Conservation (phyloP, 2,329 filamentous ascomycete genomes). For the Monosporascus ibericus region DNA sequence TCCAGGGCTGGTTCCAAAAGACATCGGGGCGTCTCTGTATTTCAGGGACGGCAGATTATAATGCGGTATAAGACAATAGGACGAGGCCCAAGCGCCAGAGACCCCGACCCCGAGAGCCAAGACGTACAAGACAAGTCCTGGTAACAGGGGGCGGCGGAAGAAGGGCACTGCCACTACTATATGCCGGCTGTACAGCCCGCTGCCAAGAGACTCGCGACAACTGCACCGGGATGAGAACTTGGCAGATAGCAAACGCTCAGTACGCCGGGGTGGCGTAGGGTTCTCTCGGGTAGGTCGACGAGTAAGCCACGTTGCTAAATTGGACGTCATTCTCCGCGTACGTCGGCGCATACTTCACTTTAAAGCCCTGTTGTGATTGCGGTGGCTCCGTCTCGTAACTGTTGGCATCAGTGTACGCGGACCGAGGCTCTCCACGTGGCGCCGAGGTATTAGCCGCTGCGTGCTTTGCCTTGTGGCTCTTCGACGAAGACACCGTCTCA, state of each 20-base stretch:
- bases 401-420: conserved; percentile 9
- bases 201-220: neutral
- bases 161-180: neutral
- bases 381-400: conserved; percentile 12
- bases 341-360: conserved; percentile 10
- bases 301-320: conserved; percentile 10
- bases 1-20: neutral
- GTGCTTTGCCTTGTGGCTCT: conserved; percentile 6
- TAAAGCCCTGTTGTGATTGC: conserved; percentile 3
- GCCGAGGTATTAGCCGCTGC: conserved; percentile 13
- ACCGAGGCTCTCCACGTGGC: conserved; percentile 11
- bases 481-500: neutral
- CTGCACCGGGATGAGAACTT: neutral
- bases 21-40: conserved; percentile 26
- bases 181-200: neutral
- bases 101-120: conserved; percentile 11
- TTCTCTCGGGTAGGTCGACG: conserved; percentile 6
- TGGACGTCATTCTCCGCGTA: conserved; percentile 11
- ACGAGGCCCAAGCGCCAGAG: conserved; percentile 10
- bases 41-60: conserved; percentile 14
- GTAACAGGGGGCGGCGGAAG: neutral
- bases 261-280: neutral
- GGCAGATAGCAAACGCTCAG: neutral
- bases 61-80: conserved; percentile 11
- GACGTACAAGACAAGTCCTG: neutral